phyloP scores from a whole-genome alignment of 2,329 filamentous ascomycete species.

The Neobulgaria alba region DNA sequence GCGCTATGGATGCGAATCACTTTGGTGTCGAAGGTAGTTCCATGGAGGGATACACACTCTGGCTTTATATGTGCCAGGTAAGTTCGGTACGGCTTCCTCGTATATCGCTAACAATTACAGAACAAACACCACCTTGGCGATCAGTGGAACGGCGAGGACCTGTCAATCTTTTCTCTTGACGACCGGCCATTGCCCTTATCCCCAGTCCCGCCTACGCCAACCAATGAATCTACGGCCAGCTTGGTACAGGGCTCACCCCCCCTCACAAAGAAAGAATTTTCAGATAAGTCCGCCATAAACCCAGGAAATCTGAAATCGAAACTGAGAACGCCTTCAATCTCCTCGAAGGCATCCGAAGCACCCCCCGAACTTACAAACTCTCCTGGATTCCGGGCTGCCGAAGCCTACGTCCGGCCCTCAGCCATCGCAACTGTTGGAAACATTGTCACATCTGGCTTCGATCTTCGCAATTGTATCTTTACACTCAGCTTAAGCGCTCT shows the following conservation, averaged over 20 bases:
- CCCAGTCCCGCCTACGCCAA: slow-evolving; percentile 42
- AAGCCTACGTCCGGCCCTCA: slow-evolving; percentile 83
- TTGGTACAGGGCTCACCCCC: slow-evolving; percentile 33
- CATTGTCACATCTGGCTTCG: slow-evolving; percentile 67
- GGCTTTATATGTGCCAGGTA: slow-evolving; percentile 73
- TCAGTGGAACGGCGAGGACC: slow-evolving; percentile 94
- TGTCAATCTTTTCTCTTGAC: slow-evolving; percentile 82
- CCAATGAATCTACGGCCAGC: slow-evolving; percentile 40
- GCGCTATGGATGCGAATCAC: slow-evolving; percentile 93
- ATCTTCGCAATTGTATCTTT: slow-evolving; percentile 72
- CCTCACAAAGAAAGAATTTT: slow-evolving; percentile 33
- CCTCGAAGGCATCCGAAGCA: slow-evolving; percentile 43
- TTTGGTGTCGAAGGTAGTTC: slow-evolving; percentile 80
- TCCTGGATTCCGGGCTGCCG: slow-evolving; percentile 77
- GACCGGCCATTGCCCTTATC: slow-evolving; percentile 49
- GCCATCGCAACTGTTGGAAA: slow-evolving; percentile 68
- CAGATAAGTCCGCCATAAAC: slow-evolving; percentile 53
- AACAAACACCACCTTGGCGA: slow-evolving; percentile 88
- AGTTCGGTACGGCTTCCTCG: slow-evolving; percentile 18
- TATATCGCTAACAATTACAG: slow-evolving; percentile 31
- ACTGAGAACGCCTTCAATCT: slow-evolving; percentile 59
- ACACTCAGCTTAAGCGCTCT: slow-evolving; percentile 59
- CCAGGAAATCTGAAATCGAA: slow-evolving; percentile 69
- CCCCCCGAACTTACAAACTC: slow-evolving; percentile 51
- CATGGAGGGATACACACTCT: slow-evolving; percentile 80